Conservation (phyloP, 768 basidiomycete genomes). For the Lactarius evosmus region DNA sequence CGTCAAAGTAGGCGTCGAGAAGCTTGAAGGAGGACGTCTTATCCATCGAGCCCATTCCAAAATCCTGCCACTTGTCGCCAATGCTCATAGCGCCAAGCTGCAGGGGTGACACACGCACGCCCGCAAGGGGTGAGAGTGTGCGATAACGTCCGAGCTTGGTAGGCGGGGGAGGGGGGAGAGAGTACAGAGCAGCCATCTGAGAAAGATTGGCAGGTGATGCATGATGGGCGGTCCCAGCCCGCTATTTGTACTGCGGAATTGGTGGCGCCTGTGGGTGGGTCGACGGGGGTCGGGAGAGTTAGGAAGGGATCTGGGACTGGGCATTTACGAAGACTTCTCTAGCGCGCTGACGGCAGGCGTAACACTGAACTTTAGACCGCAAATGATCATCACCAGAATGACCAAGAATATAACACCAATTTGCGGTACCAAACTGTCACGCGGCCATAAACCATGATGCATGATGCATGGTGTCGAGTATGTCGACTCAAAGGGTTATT, state of each 20-base stretch:
- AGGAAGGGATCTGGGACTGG: background rate
- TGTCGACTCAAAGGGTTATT: background rate
- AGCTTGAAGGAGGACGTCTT: constrained; percentile 44
- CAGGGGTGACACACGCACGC: constrained; percentile 49
- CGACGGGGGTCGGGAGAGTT: too few relatives aligned
- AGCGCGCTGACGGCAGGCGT: background rate
- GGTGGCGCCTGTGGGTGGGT: background rate
- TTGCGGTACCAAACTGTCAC: background rate
- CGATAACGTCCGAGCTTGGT: constrained; percentile 38
- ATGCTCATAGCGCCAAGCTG: constrained; percentile 49
- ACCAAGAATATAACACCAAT: background rate
- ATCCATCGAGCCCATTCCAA: constrained; percentile 42
- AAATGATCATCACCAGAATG: background rate
- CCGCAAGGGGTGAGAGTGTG: constrained; percentile 39
- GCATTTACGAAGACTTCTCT: background rate
- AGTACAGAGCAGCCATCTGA: background rate
- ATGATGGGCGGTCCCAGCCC: background rate
- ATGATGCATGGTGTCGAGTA: background rate
- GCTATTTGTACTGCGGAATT: background rate
- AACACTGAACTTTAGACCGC: background rate
- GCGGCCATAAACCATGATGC: too few relatives aligned
- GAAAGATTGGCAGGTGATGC: background rate
- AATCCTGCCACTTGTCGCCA: constrained; percentile 42
- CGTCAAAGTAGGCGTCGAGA: constrained; percentile 44
- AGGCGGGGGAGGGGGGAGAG: background rate